These are phyloP conservation scores for Cephalotrichum gorgonifer DNA, from an alignment of 2,329 filamentous ascomycete genomes.

Conservation along the genomic window DNA sequence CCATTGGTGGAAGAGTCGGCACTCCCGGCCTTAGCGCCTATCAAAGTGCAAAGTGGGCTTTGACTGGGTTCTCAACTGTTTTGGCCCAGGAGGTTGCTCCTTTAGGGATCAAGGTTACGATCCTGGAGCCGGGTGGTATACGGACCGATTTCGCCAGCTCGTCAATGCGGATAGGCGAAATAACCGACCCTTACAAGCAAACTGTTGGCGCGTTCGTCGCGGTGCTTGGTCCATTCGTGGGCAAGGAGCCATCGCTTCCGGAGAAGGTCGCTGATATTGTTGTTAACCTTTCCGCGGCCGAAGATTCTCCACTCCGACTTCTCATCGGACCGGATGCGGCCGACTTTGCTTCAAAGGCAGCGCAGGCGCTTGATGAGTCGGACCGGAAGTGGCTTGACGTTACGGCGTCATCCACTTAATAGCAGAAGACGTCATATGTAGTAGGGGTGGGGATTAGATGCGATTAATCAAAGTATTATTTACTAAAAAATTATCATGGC, in stretches of 20 bases:
- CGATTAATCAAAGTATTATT: too few relatives aligned
- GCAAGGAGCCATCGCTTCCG: neutral
- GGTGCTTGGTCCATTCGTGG: conserved; percentile 1
- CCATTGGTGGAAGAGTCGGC: conserved; percentile 23
- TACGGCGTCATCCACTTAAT: too few relatives aligned
- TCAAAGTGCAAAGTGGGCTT: conserved; percentile 27
- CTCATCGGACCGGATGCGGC: neutral
- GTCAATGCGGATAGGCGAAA: conserved; percentile 14
- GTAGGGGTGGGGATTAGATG: too few relatives aligned
- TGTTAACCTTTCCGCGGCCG: neutral
- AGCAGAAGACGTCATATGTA: too few relatives aligned
- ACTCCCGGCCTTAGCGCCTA: conserved; percentile 23
- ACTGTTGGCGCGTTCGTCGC: conserved; percentile 20
- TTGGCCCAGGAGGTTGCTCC: conserved; percentile 22
- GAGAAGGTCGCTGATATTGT: neutral
- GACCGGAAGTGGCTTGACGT: too few relatives aligned
- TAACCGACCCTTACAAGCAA: conserved; percentile 23
- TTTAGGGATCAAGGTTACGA: conserved; percentile 26
- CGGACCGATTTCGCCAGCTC: conserved; percentile 26
- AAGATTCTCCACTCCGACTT: neutral
- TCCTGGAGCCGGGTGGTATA: conserved; percentile 28
- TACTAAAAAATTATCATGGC: too few relatives aligned
- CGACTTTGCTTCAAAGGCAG: too few relatives aligned
- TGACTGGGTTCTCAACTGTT: conserved; percentile 24
- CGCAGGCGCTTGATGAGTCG: too few relatives aligned